Evolutionary conservation across 768 basidiomycete species (phyloP).

Genomic region (Pisolithus albus): DNA sequence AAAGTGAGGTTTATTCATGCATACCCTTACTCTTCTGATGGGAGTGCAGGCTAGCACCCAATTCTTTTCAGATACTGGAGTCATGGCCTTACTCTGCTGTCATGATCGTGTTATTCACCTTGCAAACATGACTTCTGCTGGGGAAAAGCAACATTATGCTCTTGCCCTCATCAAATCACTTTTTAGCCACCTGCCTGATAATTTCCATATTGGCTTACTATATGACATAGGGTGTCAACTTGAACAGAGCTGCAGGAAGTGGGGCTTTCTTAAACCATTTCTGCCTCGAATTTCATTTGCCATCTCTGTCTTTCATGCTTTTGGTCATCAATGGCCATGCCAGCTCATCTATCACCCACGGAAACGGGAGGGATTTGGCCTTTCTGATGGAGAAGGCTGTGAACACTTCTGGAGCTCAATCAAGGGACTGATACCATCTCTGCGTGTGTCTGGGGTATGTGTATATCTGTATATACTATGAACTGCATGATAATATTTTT

Average conservation of each 20-base stretch:
- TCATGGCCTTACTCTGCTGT: slow-evolving; percentile 19
- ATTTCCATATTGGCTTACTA: slow-evolving; percentile 10
- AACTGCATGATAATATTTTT: slow-evolving; percentile 8
- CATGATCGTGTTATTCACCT: slow-evolving; percentile 17
- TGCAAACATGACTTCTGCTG: slow-evolving; percentile 11
- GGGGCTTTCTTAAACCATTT: slow-evolving; percentile 1
- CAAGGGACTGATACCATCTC: slow-evolving; percentile 12
- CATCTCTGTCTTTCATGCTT: slow-evolving; percentile 31
- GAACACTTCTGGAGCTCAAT: slow-evolving; percentile 22
- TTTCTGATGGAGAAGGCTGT: slow-evolving; percentile 24
- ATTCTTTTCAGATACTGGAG: slow-evolving; percentile 14
- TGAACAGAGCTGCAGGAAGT: slow-evolving; percentile 13
- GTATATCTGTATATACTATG: not conserved
- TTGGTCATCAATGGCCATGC: slow-evolving; percentile 29
- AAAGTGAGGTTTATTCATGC: not conserved
- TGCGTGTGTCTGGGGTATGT: slow-evolving; percentile 16
- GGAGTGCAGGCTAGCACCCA: slow-evolving; percentile 8
- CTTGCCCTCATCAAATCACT: slow-evolving; percentile 14
- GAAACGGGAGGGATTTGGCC: slow-evolving; percentile 17
- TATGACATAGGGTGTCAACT: slow-evolving; percentile 24
- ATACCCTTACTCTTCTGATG: not conserved
- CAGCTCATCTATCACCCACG: slow-evolving; percentile 32
- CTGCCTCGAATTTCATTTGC: slow-evolving; percentile 20
- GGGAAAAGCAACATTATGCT: slow-evolving; percentile 20
- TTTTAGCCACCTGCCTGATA: slow-evolving; percentile 11